These are phyloP conservation scores for Aspergillus sp. DNA, from an alignment of 2,329 filamentous ascomycete genomes.

Conservation along the genomic window DNA sequence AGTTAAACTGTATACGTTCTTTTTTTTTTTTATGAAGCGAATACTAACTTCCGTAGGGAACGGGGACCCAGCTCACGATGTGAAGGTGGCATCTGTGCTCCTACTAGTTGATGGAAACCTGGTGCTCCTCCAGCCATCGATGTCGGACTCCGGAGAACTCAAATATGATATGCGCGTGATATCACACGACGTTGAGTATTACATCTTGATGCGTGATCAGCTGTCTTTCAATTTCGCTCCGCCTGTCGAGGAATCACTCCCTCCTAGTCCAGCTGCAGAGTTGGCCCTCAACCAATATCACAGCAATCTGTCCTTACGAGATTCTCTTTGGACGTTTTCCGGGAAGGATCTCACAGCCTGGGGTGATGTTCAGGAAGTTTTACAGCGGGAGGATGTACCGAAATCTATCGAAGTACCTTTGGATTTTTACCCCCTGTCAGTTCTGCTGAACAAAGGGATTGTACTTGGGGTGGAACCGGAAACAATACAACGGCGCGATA, in stretches of 20 bases:
- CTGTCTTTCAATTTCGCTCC: slow-evolving; percentile 51
- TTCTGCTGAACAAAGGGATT: slow-evolving; percentile 85
- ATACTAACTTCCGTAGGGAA: slow-evolving; percentile 52
- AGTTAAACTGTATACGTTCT: slow-evolving; percentile 25
- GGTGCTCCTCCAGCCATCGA: slow-evolving; percentile 82
- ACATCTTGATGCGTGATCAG: slow-evolving; percentile 87
- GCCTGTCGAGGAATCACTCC: slow-evolving; percentile 48
- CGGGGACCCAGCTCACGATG: slow-evolving; percentile 93
- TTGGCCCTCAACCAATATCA: slow-evolving; percentile 46
- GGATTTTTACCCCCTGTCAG: slow-evolving; percentile 94
- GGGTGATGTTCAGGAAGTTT: slow-evolving; percentile 82
- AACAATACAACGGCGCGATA: slow-evolving; percentile 86
- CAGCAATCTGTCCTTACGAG: slow-evolving; percentile 61
- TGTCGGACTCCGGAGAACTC: slow-evolving; percentile 76
- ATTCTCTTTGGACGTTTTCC: slow-evolving; percentile 95
- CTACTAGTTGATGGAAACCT: slow-evolving; percentile 98
- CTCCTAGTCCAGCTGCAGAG: slow-evolving; percentile 50
- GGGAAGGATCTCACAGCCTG: slow-evolving; percentile 82
- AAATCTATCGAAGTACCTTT: slow-evolving; percentile 73
- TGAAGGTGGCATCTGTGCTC: slow-evolving; percentile 86
- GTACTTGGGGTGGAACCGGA: slow-evolving; percentile 89
- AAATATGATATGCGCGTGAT: slow-evolving; percentile 99
- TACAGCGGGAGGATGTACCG: slow-evolving; percentile 73
- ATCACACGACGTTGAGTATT: slow-evolving; percentile 94
- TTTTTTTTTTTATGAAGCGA: neutral